These are phyloP conservation scores for Diaporthe sp. DNA, from an alignment of 2,329 filamentous ascomycete genomes.

Conservation along the genomic window DNA sequence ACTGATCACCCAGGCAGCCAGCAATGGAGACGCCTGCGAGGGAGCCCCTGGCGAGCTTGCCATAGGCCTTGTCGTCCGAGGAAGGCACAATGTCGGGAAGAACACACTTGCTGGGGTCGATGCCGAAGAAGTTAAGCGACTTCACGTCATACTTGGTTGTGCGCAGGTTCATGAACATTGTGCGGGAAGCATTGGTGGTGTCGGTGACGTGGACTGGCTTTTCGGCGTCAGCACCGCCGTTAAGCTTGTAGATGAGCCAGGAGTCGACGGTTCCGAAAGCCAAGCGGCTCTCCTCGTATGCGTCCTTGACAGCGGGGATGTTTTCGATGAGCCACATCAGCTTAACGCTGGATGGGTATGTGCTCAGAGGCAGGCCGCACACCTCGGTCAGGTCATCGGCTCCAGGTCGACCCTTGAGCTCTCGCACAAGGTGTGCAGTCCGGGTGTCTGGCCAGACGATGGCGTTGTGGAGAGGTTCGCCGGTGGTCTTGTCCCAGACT, in stretches of 20 bases:
- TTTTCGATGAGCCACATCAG: conserved; percentile 85
- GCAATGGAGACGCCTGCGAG: conserved; percentile 79
- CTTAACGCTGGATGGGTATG: conserved; percentile 89
- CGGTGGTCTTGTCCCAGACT: conserved; percentile 84
- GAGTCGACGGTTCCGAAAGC: conserved; percentile 90
- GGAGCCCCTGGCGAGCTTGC: conserved; percentile 70
- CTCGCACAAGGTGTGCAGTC: conserved; percentile 76
- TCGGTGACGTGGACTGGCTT: conserved; percentile 81
- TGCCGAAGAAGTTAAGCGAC: conserved; percentile 81
- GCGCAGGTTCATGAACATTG: conserved; percentile 93
- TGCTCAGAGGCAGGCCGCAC: conserved; percentile 86
- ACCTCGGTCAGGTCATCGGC: conserved; percentile 76
- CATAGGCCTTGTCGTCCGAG: conserved; percentile 79
- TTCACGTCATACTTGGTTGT: conserved; percentile 83
- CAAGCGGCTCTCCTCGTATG: conserved; percentile 80
- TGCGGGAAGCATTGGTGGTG: conserved; percentile 87
- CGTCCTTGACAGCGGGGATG: conserved; percentile 73
- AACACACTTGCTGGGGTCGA: conserved; percentile 74
- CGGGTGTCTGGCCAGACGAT: conserved; percentile 93
- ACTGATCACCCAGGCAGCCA: conserved; percentile 90
- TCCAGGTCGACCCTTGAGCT: conserved; percentile 75
- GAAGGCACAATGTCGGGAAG: conserved; percentile 88
- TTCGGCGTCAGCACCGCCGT: conserved; percentile 73
- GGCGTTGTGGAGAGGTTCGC: conserved; percentile 83
- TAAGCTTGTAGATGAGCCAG: conserved; percentile 88